These are phyloP conservation scores for Senna siamea DNA, from an alignment of 306 rosid genomes.

Conservation along the genomic window DNA sequence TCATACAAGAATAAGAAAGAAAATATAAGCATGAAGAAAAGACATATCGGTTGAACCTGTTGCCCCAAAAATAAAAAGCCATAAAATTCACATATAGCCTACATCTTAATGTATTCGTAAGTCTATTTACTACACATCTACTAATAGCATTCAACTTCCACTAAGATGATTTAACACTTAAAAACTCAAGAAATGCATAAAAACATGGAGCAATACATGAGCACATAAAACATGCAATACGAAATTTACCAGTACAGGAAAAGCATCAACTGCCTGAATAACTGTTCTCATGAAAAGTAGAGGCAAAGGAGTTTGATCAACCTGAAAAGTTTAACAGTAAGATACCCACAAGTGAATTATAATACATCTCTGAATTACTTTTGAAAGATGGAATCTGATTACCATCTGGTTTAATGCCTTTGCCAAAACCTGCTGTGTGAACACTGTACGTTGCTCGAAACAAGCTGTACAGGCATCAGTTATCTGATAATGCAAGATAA, in stretches of 20 bases:
- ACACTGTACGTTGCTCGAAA: slow-evolving; percentile 97
- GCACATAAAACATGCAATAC: slow-evolving; percentile 16
- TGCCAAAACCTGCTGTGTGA: slow-evolving; percentile 97
- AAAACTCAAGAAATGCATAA: slow-evolving; percentile 17
- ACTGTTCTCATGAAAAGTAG: slow-evolving; percentile 99
- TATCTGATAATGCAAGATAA: slow-evolving; percentile 64
- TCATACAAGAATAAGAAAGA: background rate
- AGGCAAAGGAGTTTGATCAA: slow-evolving; percentile 93
- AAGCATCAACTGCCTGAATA: slow-evolving; percentile 97
- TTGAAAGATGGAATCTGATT: slow-evolving; percentile 32
- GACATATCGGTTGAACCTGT: background rate
- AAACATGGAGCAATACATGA: slow-evolving; percentile 21
- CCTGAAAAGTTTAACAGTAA: slow-evolving; percentile 55
- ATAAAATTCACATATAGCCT: background rate
- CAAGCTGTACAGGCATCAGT: slow-evolving; percentile 97
- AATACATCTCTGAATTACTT: slow-evolving; percentile 9
- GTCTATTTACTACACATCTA: no score
- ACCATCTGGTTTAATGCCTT: slow-evolving; percentile 97
- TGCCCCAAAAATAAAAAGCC: slow-evolving; percentile 14
- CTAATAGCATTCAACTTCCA: background rate
- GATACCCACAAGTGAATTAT: slow-evolving; percentile 13
- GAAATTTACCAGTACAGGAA: slow-evolving; percentile 79
- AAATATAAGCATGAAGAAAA: slow-evolving; percentile 13
- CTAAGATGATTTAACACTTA: no score
- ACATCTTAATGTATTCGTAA: no score